A percentile compares a stretch with the other conserved stretches of the same genome.
Evolutionary conservation across 768 basidiomycete genomes (phyloP).

Genomic region (Solioccasus polychromus): DNA sequence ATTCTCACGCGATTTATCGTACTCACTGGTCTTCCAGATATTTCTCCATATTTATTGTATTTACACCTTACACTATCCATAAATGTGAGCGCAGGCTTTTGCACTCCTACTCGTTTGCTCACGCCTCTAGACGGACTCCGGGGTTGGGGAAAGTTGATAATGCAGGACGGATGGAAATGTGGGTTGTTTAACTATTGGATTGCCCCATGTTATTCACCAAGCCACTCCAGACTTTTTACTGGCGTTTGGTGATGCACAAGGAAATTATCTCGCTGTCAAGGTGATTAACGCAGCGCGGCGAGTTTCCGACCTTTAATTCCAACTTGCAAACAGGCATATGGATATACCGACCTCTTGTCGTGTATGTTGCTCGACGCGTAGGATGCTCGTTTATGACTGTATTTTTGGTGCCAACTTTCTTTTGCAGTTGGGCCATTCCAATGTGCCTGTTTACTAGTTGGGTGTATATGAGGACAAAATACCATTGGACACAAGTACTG

Average conservation of each 20-base stretch:
- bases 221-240: conserved; percentile 62
- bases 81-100: conserved; percentile 52
- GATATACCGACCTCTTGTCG: conserved; percentile 82
- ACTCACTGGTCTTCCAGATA: conserved; percentile 46
- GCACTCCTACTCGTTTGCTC: background rate
- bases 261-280: conserved; percentile 82
- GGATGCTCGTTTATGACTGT: conserved; percentile 14
- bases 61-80: conserved; percentile 89
- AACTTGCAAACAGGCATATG: conserved; percentile 51
- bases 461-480: conserved; percentile 73
- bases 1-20: background rate
- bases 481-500: conserved; percentile 80
- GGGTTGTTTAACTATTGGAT: conserved; percentile 19
- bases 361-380: conserved; percentile 91
- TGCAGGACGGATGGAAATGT: conserved; percentile 90
- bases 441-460: conserved; percentile 79
- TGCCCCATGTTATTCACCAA: background rate
- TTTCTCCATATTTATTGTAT: conserved; percentile 64
- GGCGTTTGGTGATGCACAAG: conserved; percentile 80
- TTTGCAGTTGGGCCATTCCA: conserved; percentile 78
- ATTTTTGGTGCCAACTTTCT: background rate
- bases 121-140: conserved; percentile 61
- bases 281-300: conserved; percentile 35
- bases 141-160: conserved; percentile 73
- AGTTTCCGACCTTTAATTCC: background rate